Conservation (phyloP, 2,329 filamentous ascomycete species). For the Fusarium sp. region DNA sequence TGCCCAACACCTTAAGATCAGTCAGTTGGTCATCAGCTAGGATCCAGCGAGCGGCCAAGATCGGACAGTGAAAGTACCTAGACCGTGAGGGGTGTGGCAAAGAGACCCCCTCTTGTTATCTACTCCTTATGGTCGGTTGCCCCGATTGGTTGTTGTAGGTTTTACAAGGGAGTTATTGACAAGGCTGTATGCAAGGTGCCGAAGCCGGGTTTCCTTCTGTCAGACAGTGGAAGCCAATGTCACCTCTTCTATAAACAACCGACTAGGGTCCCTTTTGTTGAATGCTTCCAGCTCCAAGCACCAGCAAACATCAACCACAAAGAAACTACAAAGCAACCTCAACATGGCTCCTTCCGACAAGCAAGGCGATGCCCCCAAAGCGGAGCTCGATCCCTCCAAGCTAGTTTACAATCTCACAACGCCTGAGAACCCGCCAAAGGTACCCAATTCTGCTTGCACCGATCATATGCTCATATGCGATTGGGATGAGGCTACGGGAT, state of each 20-base stretch:
- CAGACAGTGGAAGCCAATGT: background rate
- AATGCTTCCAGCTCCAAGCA: background rate
- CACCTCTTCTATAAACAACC: background rate
- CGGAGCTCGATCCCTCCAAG: background rate
- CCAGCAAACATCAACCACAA: background rate
- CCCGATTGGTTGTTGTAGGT: background rate
- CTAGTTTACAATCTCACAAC: background rate
- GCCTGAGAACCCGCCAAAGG: background rate
- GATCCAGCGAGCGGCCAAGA: background rate
- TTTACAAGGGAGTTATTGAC: background rate
- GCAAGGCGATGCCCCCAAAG: background rate
- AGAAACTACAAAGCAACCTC: background rate
- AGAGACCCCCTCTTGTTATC: background rate
- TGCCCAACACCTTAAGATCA: background rate
- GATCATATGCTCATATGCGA: background rate
- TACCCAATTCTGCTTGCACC: background rate
- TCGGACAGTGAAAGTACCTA: background rate
- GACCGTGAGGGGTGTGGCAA: rapidly evolving
- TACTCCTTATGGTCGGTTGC: background rate
- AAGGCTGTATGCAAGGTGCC: background rate
- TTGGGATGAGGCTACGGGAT: background rate
- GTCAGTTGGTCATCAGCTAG: background rate
- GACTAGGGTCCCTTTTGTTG: background rate
- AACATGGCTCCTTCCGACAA: background rate
- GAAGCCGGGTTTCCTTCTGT: background rate